These are phyloP conservation scores for Suillus lakei DNA, from an alignment of 768 basidiomycete species.

Conservation along the genomic window DNA sequence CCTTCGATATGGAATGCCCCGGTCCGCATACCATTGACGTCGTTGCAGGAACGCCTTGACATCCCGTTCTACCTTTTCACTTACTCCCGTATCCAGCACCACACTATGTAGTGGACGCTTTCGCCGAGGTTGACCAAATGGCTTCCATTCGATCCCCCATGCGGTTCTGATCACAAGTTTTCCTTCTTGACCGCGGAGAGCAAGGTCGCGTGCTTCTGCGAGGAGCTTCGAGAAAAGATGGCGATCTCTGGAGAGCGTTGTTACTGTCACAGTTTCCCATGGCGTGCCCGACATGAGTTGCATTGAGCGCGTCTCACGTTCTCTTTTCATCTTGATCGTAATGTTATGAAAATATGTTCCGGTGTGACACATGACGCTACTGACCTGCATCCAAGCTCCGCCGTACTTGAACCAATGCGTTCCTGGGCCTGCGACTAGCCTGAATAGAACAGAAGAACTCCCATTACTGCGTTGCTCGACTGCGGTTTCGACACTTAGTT, in stretches of 20 bases:
- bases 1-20: constrained; percentile 98
- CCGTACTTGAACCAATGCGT: constrained; percentile 90
- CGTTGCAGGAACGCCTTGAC: constrained; percentile 81
- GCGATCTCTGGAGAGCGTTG: constrained; percentile 88
- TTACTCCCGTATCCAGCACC: constrained; percentile 80
- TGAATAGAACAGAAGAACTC: constrained; percentile 87
- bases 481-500: constrained; percentile 92
- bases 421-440: constrained; percentile 94
- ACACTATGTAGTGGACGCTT: constrained; percentile 90
- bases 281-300: constrained; percentile 90
- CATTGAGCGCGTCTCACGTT: constrained; percentile 92
- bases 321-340: constrained; percentile 79
- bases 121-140: constrained; percentile 89
- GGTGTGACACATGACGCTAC: constrained; percentile 10
- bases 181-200: constrained; percentile 85
- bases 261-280: constrained; percentile 97
- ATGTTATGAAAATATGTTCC: constrained; percentile 8
- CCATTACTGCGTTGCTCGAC: constrained; percentile 91
- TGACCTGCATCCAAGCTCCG: constrained; percentile 95
- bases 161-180: constrained; percentile 96
- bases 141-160: constrained; percentile 96
- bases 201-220: constrained; percentile 87
- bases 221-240: constrained; percentile 79
- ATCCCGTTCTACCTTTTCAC: constrained; percentile 84
- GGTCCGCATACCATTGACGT: constrained; percentile 93